Conservation (phyloP, 805 yeast genomes). For the Candida quercuum region DNA sequence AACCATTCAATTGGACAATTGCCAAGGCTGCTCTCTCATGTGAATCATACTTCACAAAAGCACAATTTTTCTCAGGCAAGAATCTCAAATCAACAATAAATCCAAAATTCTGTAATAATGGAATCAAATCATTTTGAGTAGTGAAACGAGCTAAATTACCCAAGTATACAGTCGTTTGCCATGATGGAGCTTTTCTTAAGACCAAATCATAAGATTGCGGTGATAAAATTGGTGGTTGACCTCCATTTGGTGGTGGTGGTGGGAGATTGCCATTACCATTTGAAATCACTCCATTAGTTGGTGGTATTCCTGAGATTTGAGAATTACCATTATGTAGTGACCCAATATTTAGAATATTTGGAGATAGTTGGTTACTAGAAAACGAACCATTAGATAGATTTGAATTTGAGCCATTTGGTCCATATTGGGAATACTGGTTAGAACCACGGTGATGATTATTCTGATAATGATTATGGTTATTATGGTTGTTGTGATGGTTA, state of each 20-base stretch:
- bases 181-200: conserved; percentile 70
- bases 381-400: background rate
- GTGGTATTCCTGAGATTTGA: background rate
- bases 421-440: conserved; percentile 2
- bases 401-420: conserved; percentile 8
- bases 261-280: background rate
- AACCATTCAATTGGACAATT: conserved; percentile 71
- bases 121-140: conserved; percentile 66
- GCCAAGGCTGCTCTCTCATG: conserved; percentile 90
- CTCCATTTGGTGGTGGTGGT: background rate
- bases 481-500: conserved; percentile 7
- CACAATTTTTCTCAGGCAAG: conserved; percentile 80
- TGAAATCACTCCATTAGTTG: background rate
- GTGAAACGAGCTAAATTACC: conserved; percentile 81
- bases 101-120: conserved; percentile 75
- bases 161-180: conserved; percentile 82
- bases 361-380: conserved; percentile 1
- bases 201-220: conserved; percentile 67
- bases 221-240: conserved; percentile 11
- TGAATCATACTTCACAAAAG: conserved; percentile 80
- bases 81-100: conserved; percentile 76
- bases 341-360: no score
- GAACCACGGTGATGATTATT: conserved; percentile 3
- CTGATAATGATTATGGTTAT: conserved; percentile 1
- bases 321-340: no score